Evolutionary conservation across 768 basidiomycete genomes (phyloP), one percentile per base, ranked within the genome.

Genomic region (Lactarius tabidus): DNA sequence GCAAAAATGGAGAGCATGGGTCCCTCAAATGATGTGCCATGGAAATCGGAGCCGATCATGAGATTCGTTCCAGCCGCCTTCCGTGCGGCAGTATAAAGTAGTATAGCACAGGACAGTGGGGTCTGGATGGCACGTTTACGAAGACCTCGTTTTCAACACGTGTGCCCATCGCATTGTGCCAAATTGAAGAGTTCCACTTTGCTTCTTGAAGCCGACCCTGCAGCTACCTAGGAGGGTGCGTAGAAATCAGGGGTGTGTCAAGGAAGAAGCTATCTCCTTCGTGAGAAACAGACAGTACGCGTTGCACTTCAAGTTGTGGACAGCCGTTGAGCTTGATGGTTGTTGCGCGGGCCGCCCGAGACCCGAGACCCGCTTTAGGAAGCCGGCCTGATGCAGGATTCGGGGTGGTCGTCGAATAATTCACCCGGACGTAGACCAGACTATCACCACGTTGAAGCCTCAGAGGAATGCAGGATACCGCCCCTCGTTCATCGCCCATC

Each of bases 401-500:
- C n/a, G n/a, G n/a, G n/a, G n/a, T 9, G 31, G 28, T n/a, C 33
- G 17, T 43, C 18, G 31, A 23, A 15, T 18, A 2, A 20, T 35
- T 36, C 35, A 36, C 45, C 33, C 35, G 35, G 59, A 39, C 36
- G 36, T 26, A 29, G 35, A 29, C n/a, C 54, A 59, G 41, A 26
- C 41, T 28, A 12, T 26, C 28, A 52, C 51, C 56, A 63, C 29
- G 38, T 48, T 36, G 39, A 41, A 29, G 15, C 3, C 41, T 31
- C 17, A 14, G 29, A 57, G 60, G 38, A 41, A 68, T 66, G 67
- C 58, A 38, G 31, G 67, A 65, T 51, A 29, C 31, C 20, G 33
- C 55, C 6, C 36, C 67, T 41, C 67, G 69, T 41, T 76, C 75
- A 67, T 78, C 75, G 29, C 92, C 91, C 53, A 82, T 88, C 57